Conservation (phyloP, 768 basidiomycete species). For the Trametes punicea region DNA sequence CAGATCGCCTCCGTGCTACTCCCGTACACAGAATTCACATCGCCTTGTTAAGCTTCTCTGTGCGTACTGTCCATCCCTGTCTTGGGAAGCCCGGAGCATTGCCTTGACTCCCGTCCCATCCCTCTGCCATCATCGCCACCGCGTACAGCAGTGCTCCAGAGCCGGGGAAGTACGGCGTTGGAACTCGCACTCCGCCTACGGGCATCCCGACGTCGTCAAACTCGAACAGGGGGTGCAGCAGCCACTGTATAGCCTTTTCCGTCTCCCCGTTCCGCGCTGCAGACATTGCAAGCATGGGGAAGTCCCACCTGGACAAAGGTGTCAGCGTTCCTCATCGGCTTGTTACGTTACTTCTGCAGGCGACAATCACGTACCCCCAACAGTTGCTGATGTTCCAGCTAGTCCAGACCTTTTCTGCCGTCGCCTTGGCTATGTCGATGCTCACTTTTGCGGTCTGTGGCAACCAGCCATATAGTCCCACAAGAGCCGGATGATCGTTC, state of each 20-base stretch:
- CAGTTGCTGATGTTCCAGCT: constrained; percentile 53
- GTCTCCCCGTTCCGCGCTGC: constrained; percentile 51
- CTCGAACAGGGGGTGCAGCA: constrained; percentile 49
- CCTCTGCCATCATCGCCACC: constrained; percentile 55
- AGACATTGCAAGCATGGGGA: constrained; percentile 61
- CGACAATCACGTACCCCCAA: constrained; percentile 43
- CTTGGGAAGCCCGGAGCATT: constrained; percentile 40
- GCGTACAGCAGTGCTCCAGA: constrained; percentile 50
- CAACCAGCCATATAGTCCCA: constrained; percentile 57
- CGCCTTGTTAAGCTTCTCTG: constrained; percentile 36
- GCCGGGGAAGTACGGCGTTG: constrained; percentile 60
- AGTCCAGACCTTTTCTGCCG: constrained; percentile 51
- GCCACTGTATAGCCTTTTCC: constrained; percentile 51
- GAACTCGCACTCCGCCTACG: constrained; percentile 49
- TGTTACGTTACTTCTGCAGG: background rate
- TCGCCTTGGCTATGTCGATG: constrained; percentile 42
- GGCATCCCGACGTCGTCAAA: constrained; percentile 66
- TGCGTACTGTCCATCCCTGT: constrained; percentile 37
- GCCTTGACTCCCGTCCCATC: constrained; percentile 49
- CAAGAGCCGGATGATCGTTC: constrained; percentile 56
- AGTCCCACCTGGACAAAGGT: constrained; percentile 47
- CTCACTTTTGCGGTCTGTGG: constrained; percentile 48
- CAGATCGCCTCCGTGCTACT: background rate
- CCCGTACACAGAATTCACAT: constrained; percentile 24
- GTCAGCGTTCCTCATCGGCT: background rate